Base-by-base conservation (phyloP, 2,329 filamentous ascomycete species). In the Westerdykella sp. region DNA sequence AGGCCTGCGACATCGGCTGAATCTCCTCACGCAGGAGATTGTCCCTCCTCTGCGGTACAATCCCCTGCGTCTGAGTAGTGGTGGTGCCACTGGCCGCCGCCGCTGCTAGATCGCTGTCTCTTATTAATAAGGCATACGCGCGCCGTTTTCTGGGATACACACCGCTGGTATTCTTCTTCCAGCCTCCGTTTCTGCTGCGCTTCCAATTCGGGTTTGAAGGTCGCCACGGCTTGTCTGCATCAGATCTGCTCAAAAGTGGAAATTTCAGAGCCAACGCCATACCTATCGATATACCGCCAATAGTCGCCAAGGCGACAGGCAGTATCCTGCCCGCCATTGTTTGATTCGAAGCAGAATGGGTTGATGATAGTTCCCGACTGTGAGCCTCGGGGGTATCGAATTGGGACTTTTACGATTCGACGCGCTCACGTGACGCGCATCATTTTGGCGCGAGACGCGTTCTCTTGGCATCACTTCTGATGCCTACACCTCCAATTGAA, bases 181-280 rank as follows among this genome's bases (percentile, higher is more conserved):
- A 65, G 43, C 36, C 52, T 56, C 38, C 60, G 55, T 42, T 49
- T 56, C 42, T 55, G 48, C 37, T 62, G 62, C 40, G 59, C 54
- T 40, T 64, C 60, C 43, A 68, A 56, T 30, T 65, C 64, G 25
- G 54, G 53, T 45, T 60, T 59, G 36, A 67, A 66, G 10, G 63
- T 63, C 6, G 56, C 52, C 41, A 63, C 48, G 9, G 56, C 50
- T 49, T 23, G 31, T 34, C n/a, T 10, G 16, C n/a, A 5, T 44
- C 28, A 44, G 30, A 14, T 30, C 32, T 15, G n/a, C 16, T 35
- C n/a, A 35, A 7, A 35, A 6, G 6, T 11, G 7, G 32, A 14
- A 14, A 12, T 35, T 15, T 9, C 32, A 35, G 32, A 35, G n/a
- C 32, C 7, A 10, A 35, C 3, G 13, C 3, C 32, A 40, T 42